Evolutionary conservation across 2,329 filamentous ascomycete species (phyloP).

Genomic region (Trichoderma breve): DNA sequence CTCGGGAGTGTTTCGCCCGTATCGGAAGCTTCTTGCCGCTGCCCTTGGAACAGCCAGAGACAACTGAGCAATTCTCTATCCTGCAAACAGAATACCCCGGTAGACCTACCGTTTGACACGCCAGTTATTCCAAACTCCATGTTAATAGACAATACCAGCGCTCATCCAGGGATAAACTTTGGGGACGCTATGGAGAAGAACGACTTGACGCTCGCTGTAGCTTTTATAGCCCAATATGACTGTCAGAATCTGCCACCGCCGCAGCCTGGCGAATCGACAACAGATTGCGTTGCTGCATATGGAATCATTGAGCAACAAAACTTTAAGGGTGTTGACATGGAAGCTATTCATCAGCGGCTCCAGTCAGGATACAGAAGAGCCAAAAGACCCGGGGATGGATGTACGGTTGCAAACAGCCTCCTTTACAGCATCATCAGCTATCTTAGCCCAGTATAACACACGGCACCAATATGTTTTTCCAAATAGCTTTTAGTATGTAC

Average conservation of each 20-base stretch:
- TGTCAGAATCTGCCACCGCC: not conserved
- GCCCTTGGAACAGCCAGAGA: not conserved
- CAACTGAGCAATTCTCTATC: not conserved
- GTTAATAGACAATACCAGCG: not conserved
- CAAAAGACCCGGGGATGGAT: not conserved
- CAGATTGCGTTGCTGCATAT: not conserved
- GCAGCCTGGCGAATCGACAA: not conserved
- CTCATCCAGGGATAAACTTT: not conserved
- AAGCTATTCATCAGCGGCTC: not conserved
- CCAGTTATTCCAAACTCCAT: not conserved
- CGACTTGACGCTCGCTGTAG: not conserved
- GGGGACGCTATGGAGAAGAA: not conserved
- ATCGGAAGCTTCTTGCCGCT: not conserved
- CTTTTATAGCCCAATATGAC: not conserved
- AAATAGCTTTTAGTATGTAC: not conserved
- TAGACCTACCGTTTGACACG: not conserved
- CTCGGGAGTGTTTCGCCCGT: no score
- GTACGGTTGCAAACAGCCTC: not conserved
- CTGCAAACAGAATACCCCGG: not conserved
- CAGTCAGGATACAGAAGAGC: not conserved
- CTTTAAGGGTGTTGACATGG: not conserved
- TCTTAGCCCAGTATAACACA: not conserved
- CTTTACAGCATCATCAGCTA: not conserved
- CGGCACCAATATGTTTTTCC: not conserved
- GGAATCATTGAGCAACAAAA: not conserved